Evolutionary conservation across 768 basidiomycete species (phyloP).

Genomic region (Podaxis sp.): DNA sequence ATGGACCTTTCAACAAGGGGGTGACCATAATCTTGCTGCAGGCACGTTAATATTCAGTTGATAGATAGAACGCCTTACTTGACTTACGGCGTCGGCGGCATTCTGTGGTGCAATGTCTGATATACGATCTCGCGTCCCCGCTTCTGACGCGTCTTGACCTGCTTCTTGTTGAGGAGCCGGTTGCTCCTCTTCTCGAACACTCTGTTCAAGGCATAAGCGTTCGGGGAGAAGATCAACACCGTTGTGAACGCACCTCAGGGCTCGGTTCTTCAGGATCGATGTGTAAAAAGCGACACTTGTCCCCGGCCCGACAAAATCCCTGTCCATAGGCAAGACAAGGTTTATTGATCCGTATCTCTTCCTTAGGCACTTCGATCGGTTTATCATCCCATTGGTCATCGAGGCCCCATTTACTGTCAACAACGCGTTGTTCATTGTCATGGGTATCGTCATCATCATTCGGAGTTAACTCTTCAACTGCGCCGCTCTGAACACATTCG

Average conservation of each 20-base stretch:
- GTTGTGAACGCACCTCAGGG: not conserved
- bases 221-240: not conserved
- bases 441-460: constrained; percentile 7
- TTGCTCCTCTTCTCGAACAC: constrained; percentile 1
- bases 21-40: constrained; percentile 9
- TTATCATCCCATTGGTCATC: constrained; percentile 14
- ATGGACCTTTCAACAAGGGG: constrained; percentile 20
- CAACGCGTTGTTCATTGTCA: not conserved
- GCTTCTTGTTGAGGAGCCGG: not conserved
- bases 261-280: constrained; percentile 19
- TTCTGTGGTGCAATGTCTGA: constrained; percentile 2
- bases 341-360: constrained; percentile 19
- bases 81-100: constrained; percentile 1
- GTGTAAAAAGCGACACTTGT: constrained; percentile 29
- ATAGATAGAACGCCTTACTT: not conserved
- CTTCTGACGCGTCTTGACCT: constrained; percentile 1
- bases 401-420: constrained; percentile 6
- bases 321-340: constrained; percentile 35
- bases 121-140: constrained; percentile 1
- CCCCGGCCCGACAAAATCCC: constrained; percentile 30
- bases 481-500: not conserved
- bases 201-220: constrained; percentile 1
- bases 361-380: constrained; percentile 17
- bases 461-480: not conserved
- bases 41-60: not conserved